phyloP scores from a whole-genome alignment of 2,329 filamentous ascomycete genomes.

The Elsinoe ampelina region DNA sequence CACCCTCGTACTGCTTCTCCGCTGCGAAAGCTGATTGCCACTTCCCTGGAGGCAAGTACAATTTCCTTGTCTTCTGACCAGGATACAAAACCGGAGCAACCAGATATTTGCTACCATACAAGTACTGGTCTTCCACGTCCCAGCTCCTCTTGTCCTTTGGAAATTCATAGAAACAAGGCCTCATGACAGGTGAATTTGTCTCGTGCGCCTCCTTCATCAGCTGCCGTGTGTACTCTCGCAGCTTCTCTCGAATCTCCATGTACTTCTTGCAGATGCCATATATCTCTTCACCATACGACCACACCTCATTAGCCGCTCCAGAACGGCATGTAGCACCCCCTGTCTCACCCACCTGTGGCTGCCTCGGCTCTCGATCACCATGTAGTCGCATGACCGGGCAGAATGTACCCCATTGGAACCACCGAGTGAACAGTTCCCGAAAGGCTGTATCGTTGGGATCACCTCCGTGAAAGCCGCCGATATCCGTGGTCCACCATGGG shows the following conservation, averaged over 20 bases:
- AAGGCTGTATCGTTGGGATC: constrained; percentile 47
- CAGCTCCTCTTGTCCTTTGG: constrained; percentile 46
- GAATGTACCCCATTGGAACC: constrained; percentile 62
- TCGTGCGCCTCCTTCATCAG: constrained; percentile 54
- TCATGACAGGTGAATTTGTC: constrained; percentile 52
- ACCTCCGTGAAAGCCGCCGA: constrained; percentile 60
- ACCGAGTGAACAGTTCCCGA: constrained; percentile 54
- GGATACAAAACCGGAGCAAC: constrained; percentile 48
- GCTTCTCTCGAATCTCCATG: constrained; percentile 47
- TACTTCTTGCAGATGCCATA: constrained; percentile 53
- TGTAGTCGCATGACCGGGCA: constrained; percentile 60
- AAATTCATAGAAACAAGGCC: constrained; percentile 56
- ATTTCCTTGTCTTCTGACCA: constrained; percentile 35
- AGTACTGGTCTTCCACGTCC: constrained; percentile 53
- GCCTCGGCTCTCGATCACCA: constrained; percentile 53
- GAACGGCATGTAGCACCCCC: constrained; percentile 31
- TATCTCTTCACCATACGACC: constrained; percentile 54
- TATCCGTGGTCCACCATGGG: constrained; percentile 62
- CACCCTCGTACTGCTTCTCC: constrained; percentile 30
- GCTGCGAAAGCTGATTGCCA: constrained; percentile 36
- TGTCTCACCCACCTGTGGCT: constrained; percentile 34
- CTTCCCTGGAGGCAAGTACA: constrained; percentile 45
- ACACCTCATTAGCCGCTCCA: constrained; percentile 54
- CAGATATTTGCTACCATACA: constrained; percentile 54
- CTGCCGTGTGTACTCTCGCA: constrained; percentile 48